These are phyloP conservation scores for Sphagnum magellanicum DNA, from an alignment of 228 moss, liverwort and hornwort genomes.

Conservation along the genomic window DNA sequence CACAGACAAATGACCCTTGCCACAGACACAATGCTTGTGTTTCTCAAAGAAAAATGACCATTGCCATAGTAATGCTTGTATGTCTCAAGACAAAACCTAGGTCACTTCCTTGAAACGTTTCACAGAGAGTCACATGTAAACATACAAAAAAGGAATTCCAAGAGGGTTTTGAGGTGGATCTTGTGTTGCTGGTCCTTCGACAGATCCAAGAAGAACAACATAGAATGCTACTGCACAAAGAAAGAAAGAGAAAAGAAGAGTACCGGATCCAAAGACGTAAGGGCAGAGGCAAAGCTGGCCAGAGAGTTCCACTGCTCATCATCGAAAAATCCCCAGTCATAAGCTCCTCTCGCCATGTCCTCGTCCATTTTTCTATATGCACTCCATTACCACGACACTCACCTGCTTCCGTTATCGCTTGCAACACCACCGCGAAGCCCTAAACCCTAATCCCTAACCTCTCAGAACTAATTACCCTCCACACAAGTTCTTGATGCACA, in stretches of 20 bases:
- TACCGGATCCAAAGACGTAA: slow-evolving; percentile 33
- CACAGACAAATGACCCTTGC: too few species aligned
- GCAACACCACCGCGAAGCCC: too few species aligned
- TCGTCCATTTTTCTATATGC: background rate
- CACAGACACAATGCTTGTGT: too few species aligned
- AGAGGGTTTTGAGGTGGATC: background rate
- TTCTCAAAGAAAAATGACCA: too few species aligned
- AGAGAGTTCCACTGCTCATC: slow-evolving; percentile 33
- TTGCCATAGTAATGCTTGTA: background rate
- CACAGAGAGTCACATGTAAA: background rate
- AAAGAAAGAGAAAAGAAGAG: slow-evolving; percentile 1
- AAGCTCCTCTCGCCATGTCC: slow-evolving; percentile 4
- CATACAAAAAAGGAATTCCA: background rate
- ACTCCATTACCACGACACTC: too few species aligned
- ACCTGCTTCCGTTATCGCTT: too few species aligned
- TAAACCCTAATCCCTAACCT: too few species aligned
- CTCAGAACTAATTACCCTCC: too few species aligned
- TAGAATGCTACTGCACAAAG: background rate
- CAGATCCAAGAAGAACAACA: background rate
- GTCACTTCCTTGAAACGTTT: background rate
- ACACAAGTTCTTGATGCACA: too few species aligned
- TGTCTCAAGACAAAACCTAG: background rate
- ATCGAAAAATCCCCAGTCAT: slow-evolving; percentile 6
- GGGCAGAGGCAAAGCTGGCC: slow-evolving; percentile 23
- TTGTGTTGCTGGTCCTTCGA: slow-evolving; percentile 4